Evolutionary conservation across 2,329 filamentous ascomycete genomes (phyloP).

Genomic region (Aspergillus sp.): DNA sequence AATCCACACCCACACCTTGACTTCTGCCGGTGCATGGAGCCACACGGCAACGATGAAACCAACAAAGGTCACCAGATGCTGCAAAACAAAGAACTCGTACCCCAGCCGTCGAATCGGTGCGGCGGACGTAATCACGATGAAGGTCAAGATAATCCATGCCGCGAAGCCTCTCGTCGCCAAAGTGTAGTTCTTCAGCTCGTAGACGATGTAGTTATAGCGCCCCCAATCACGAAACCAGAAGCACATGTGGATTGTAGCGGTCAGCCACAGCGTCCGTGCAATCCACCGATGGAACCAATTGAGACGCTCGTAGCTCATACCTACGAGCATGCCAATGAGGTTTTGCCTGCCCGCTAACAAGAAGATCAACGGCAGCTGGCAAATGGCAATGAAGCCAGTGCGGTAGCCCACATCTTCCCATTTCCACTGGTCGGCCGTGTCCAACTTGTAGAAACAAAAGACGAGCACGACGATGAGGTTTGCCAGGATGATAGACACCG

Average conservation of each 20-base stretch:
- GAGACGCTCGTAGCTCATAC: conserved; percentile 52
- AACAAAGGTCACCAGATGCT: conserved; percentile 55
- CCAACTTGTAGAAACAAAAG: conserved; percentile 58
- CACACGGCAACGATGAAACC: conserved; percentile 53
- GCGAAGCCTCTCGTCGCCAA: conserved; percentile 56
- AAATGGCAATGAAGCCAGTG: conserved; percentile 55
- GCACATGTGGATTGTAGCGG: conserved; percentile 56
- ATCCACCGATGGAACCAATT: conserved; percentile 59
- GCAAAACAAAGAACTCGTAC: conserved; percentile 59
- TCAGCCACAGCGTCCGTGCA: conserved; percentile 54
- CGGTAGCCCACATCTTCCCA: conserved; percentile 62
- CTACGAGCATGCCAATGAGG: conserved; percentile 52
- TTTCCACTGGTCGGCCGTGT: conserved; percentile 51
- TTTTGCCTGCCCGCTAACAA: conserved; percentile 59
- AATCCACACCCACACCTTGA: conserved; percentile 50
- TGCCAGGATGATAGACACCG: conserved; percentile 35
- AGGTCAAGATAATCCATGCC: conserved; percentile 54
- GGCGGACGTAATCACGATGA: conserved; percentile 54
- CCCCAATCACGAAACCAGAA: conserved; percentile 58
- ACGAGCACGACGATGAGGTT: conserved; percentile 56
- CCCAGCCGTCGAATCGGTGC: conserved; percentile 51
- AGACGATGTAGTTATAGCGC: conserved; percentile 52
- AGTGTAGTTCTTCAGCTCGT: conserved; percentile 51
- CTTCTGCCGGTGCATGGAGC: conserved; percentile 50
- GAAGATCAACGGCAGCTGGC: conserved; percentile 59